Evolutionary conservation across 2,329 filamentous ascomycete genomes (phyloP), one percentile per base, ranked within the genome.

Genomic region (Westerdykella aurantiaca): DNA sequence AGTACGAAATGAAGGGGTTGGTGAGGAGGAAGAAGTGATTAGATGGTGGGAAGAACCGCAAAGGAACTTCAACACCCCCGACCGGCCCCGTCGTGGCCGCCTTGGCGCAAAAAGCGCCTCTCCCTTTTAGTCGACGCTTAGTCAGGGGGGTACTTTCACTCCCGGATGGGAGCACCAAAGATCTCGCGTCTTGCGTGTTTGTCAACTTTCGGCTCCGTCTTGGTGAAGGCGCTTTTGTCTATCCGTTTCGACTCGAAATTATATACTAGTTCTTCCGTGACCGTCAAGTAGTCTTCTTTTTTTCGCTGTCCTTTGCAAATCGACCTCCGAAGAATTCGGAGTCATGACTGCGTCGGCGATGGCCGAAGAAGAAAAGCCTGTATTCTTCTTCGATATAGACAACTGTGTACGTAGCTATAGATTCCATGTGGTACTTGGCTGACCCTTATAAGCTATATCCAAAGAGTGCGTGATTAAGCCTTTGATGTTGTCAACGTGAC

Each of bases 331-430:
- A 29, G 25, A 10, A 29, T 29, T 12, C 7, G 25, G 25, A 29
- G 25, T 29, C 25, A 29, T 29, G 25, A 29, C 25, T 29, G 9
- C 25, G 9, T 29, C 25, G 2, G 33, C 33, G 13, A 35, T 14
- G 33, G 33, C 33, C 25, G 25, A 60, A 34, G 45, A 48, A 31
- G 62, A 63, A 43, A 69, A 79, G 49, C 74, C 76, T 1, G 74
- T 86, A 16, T 79, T 82, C 66, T 82, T 80, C 68, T 97, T 96
- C 63, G 93, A 98, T 65, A 97, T 98, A 62, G 93, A 98, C 75
- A 98, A 98, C 64, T 98, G 94, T 70, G 80, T 82, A 73, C 51
- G 78, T 72, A 17, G 18, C 13, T 25, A n/a, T 2, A 25, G 14
- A 31, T 29, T 31, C 22, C 12, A 21, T 34, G 18, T 39, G 10